Conservation (phyloP, 331 rosid genomes). For the Ulmus americana region DNA sequence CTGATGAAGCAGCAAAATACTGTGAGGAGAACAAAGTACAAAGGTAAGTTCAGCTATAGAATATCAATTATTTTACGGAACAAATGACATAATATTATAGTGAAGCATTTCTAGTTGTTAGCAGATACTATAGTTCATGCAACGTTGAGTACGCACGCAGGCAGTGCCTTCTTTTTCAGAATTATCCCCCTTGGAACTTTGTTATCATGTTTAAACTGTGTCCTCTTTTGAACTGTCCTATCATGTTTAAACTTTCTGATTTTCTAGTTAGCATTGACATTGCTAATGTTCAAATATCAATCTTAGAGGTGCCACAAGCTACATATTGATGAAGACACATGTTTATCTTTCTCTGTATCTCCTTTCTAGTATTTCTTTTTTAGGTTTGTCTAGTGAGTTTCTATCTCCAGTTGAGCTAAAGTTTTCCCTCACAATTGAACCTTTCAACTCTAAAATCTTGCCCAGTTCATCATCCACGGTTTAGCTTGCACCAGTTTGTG, state of each 20-base stretch:
- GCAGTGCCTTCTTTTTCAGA: not conserved
- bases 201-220: not conserved
- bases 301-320: too few species aligned
- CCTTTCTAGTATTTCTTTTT: too few species aligned
- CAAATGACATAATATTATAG: not conserved
- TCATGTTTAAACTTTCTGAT: not conserved
- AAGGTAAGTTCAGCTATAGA: constrained; percentile 43
- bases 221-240: not conserved
- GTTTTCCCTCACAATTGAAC: not conserved
- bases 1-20: constrained; percentile 72
- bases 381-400: too few species aligned
- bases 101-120: too few species aligned
- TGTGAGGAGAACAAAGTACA: constrained; percentile 84
- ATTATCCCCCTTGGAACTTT: not conserved
- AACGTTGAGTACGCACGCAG: too few species aligned
- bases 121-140: too few species aligned
- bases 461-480: not conserved
- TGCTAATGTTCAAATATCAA: too few species aligned
- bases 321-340: too few species aligned
- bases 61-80: constrained; percentile 1
- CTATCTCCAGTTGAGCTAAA: not conserved
- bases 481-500: not conserved
- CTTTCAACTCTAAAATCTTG: not conserved
- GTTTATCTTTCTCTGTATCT: too few species aligned
- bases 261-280: not conserved